phyloP scores from a whole-genome alignment of 2,329 filamentous ascomycete species.

The Clonostachys sp. region DNA sequence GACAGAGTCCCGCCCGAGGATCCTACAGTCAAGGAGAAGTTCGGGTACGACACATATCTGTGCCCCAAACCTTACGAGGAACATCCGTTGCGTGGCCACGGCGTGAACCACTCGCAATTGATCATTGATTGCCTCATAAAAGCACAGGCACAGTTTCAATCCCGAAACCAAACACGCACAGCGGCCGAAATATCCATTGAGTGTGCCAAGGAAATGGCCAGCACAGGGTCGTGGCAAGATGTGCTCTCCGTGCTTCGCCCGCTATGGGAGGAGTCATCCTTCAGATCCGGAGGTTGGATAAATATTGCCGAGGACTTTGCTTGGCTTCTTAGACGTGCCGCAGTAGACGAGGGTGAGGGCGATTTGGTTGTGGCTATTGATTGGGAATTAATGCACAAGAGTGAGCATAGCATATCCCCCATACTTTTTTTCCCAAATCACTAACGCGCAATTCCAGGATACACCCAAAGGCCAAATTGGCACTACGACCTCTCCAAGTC shows the following conservation, averaged over 20 bases:
- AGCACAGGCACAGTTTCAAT: constrained; percentile 49
- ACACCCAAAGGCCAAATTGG: constrained; percentile 50
- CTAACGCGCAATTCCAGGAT: constrained; percentile 30
- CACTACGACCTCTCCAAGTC: constrained; percentile 56
- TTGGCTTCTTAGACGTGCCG: constrained; percentile 56
- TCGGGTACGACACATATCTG: constrained; percentile 62
- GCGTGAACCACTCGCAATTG: constrained; percentile 50
- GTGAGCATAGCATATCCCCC: constrained; percentile 31
- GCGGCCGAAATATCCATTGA: constrained; percentile 54
- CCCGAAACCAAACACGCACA: constrained; percentile 45
- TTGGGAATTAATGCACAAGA: constrained; percentile 58
- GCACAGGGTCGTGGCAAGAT: constrained; percentile 44
- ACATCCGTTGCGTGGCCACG: constrained; percentile 42
- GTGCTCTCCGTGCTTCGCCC: constrained; percentile 49
- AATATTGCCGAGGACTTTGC: constrained; percentile 54
- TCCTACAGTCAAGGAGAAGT: constrained; percentile 43
- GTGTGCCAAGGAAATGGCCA: constrained; percentile 50
- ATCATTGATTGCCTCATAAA: constrained; percentile 47
- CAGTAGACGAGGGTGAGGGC: constrained; percentile 43
- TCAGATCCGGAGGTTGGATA: constrained; percentile 55
- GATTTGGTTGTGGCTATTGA: constrained; percentile 57
- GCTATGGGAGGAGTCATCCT: constrained; percentile 52
- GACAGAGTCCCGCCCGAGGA: constrained; percentile 45
- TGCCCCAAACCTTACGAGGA: constrained; percentile 61
- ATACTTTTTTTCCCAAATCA: background rate